Evolutionary conservation across 768 basidiomycete genomes (phyloP), one percentile per base, ranked within the genome.

Genomic region (Piloderma croceum): DNA sequence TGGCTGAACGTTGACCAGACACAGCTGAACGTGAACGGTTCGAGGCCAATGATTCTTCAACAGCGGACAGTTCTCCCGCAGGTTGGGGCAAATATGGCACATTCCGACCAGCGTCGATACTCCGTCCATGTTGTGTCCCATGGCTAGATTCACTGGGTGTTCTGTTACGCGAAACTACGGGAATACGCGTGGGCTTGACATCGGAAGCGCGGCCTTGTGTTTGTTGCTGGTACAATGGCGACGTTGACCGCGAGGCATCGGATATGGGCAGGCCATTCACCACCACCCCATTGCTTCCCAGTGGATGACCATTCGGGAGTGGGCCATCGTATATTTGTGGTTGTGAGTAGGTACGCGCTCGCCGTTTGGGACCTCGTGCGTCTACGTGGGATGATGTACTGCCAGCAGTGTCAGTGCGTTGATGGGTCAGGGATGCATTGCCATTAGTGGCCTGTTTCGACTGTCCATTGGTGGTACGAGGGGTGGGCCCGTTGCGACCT

Each of bases 111-210:
- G 33, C 38, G 43, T 37, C 43, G 36, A 41, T 42, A n/a, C n/a
- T n/a, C n/a, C n/a, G 48, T 23, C 39, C 45, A 42, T 43, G 48
- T 47, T 43, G 40, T 50, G 47, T 48, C 0, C 54, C 52, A 38
- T 64, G 54, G 23, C 69, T 72, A 11, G 72, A 70, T 4, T 50
- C 39, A 46, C 73, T 74, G 7, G 53, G 54, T 13, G 71, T 65
- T 42, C 72, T 53, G 3, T 58, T 47, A 39, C 72, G 68, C 18
- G 68, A 61, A 0, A 64, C 62, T 34, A 64, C 48, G 11, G 75
- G 74, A 53, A 76, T 75, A 41, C 74, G 75, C 10, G 74, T 74
- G 17, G 64, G 65, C 36, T 55, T 66, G 29, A 60, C 58, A 50
- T 61, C 60, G 5, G 59, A 51, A 9, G 21, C 39, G 36, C 19